Evolutionary conservation across 148 eudicot genomes (phyloP).

Genomic region (Camellia japonica): DNA sequence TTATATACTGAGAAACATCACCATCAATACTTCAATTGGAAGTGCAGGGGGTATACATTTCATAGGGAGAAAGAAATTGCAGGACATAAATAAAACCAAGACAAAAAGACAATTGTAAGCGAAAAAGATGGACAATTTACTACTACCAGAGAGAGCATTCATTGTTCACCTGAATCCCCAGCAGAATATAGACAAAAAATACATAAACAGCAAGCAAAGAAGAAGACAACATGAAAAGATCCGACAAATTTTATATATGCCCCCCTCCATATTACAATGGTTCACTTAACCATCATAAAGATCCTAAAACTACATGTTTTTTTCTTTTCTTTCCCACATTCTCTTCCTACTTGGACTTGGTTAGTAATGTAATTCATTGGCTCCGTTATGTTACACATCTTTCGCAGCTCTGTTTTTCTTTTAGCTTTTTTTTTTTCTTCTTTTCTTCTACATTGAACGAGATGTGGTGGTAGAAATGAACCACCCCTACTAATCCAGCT

Average conservation of each 20-base stretch:
- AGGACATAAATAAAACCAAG: neutral
- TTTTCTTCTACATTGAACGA: neutral
- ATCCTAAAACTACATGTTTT: slow-evolving; percentile 15
- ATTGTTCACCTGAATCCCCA: slow-evolving; percentile 2
- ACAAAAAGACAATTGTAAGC: neutral
- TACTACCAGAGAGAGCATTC: slow-evolving; percentile 3
- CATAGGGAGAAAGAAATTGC: neutral
- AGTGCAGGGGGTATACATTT: neutral
- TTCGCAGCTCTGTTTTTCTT: slow-evolving; percentile 20
- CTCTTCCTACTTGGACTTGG: slow-evolving; percentile 21
- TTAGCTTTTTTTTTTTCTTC: no score
- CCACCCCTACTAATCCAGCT: slow-evolving; percentile 14
- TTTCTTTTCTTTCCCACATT: neutral
- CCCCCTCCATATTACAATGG: slow-evolving; percentile 23
- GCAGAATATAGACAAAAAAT: neutral
- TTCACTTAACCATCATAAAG: slow-evolving; percentile 13
- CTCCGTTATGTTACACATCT: slow-evolving; percentile 24
- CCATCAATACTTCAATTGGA: slow-evolving; percentile 10
- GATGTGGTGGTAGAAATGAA: neutral
- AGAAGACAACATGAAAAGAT: neutral
- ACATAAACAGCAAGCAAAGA: neutral
- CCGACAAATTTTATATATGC: slow-evolving; percentile 5
- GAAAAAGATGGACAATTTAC: neutral
- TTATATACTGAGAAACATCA: neutral
- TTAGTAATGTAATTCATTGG: slow-evolving; percentile 26